phyloP scores from a whole-genome alignment of 2,329 filamentous ascomycete genomes.

The Colletotrichum kahawae region DNA sequence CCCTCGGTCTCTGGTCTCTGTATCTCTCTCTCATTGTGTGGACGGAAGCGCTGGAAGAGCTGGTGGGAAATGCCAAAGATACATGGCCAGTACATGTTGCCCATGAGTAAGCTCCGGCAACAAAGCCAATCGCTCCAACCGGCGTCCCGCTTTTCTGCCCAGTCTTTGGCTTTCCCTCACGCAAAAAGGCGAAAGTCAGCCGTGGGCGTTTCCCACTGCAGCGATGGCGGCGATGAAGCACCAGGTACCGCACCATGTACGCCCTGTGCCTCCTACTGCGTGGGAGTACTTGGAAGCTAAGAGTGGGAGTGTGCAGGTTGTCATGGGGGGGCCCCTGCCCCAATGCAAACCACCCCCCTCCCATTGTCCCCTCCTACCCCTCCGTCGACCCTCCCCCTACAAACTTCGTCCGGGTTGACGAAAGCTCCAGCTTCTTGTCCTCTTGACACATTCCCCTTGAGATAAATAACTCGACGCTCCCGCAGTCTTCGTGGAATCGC shows the following conservation, averaged over 20 bases:
- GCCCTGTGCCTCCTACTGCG: neutral
- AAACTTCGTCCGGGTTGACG: slow-evolving; percentile 22
- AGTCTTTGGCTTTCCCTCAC: neutral
- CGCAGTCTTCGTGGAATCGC: slow-evolving; percentile 5
- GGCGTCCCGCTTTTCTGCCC: slow-evolving; percentile 13
- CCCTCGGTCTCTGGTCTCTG: neutral
- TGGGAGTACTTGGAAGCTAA: neutral
- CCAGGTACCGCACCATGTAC: neutral
- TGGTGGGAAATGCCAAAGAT: neutral
- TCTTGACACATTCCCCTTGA: slow-evolving; percentile 21
- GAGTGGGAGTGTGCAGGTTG: slow-evolving; percentile 13
- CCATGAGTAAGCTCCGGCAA: slow-evolving; percentile 21
- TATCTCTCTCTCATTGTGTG: neutral
- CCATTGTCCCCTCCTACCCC: slow-evolving; percentile 14
- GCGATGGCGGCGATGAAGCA: neutral
- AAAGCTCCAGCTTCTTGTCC: slow-evolving; percentile 20
- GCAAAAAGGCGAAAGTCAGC: neutral
- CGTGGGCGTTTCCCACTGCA: neutral
- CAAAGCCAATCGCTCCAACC: slow-evolving; percentile 5
- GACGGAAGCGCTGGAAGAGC: slow-evolving; percentile 16
- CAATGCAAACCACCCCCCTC: slow-evolving; percentile 14
- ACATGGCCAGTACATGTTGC: neutral
- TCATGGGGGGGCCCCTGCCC: slow-evolving; percentile 18
- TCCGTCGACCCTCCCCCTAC: slow-evolving; percentile 22
- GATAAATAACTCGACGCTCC: slow-evolving; percentile 25